Percentiles rank a stretch among this genome's conserved stretches.
These are phyloP conservation scores for Powellomyces hirtus DNA, from an alignment of 192 early-diverging fungal species.

Conservation along the genomic window DNA sequence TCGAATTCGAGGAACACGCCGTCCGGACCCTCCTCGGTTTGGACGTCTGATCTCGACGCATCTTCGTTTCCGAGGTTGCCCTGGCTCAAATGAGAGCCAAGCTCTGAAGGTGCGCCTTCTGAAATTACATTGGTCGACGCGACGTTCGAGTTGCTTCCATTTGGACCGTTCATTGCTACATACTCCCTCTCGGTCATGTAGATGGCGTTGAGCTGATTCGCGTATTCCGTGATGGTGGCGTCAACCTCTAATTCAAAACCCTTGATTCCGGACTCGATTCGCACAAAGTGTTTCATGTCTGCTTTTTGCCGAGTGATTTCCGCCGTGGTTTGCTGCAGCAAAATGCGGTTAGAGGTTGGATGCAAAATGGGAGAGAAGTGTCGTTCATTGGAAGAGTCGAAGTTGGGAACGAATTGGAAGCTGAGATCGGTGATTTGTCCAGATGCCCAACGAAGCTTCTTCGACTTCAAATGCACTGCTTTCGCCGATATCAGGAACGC, in stretches of 20 bases:
- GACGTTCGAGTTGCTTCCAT: neutral
- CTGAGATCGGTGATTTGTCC: constrained; percentile 57
- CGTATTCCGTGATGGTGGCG: constrained; percentile 60
- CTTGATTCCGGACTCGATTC: constrained; percentile 56
- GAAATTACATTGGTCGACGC: neutral
- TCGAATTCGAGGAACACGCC: constrained; percentile 30
- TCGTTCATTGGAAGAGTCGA: constrained; percentile 29
- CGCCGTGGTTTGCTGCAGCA: constrained; percentile 30
- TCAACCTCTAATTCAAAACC: constrained; percentile 76
- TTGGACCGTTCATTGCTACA: constrained; percentile 33
- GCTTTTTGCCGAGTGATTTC: constrained; percentile 38
- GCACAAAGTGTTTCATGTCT: constrained; percentile 30
- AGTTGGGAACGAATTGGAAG: constrained; percentile 65
- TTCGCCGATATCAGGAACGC: constrained; percentile 65
- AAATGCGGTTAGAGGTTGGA: constrained; percentile 34
- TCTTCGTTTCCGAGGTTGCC: neutral
- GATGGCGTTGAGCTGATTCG: constrained; percentile 62
- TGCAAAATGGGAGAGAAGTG: constrained; percentile 23
- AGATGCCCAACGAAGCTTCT: constrained; percentile 53
- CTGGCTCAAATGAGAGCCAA: too few relatives aligned
- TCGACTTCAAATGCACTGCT: constrained; percentile 58
- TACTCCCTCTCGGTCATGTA: constrained; percentile 59
- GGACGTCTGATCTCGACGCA: neutral
- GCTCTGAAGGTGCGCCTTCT: neutral
- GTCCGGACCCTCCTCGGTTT: neutral